These are phyloP conservation scores for Solanum rostratum DNA, from an alignment of 257 asterid genomes.

Conservation along the genomic window DNA sequence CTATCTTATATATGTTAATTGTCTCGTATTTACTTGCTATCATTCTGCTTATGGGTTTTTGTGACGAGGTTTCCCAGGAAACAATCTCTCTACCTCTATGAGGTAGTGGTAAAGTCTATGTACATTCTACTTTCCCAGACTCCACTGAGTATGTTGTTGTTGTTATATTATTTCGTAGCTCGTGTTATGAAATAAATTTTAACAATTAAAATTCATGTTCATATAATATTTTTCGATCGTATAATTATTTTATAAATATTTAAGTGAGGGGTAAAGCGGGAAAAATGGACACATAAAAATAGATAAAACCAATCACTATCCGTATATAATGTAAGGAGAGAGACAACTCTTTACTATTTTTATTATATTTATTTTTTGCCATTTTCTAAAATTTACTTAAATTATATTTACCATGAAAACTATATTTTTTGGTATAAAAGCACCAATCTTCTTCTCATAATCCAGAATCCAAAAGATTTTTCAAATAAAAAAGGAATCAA, in stretches of 20 bases:
- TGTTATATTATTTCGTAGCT: neutral
- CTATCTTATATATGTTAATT: no score
- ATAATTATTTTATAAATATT: neutral
- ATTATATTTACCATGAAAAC: neutral
- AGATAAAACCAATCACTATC: neutral
- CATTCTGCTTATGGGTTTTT: no score
- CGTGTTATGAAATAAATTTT: no score
- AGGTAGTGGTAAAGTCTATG: no score
- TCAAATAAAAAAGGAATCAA: neutral
- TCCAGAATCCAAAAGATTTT: neutral
- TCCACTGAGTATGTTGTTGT: no score
- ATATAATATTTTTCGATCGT: neutral
- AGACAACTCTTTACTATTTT: neutral
- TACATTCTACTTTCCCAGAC: no score
- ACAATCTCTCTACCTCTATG: no score
- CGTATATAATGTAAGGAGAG: neutral
- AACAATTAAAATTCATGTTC: neutral
- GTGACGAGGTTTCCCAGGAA: no score
- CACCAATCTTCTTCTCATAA: neutral
- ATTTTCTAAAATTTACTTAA: neutral
- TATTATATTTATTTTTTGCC: neutral
- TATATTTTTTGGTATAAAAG: neutral
- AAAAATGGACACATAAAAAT: conserved; percentile 8
- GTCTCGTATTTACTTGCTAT: no score
- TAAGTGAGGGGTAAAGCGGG: conserved; percentile 21